Base-by-base conservation (phyloP, 805 yeast species). In the Pichia pseudocactophila region DNA sequence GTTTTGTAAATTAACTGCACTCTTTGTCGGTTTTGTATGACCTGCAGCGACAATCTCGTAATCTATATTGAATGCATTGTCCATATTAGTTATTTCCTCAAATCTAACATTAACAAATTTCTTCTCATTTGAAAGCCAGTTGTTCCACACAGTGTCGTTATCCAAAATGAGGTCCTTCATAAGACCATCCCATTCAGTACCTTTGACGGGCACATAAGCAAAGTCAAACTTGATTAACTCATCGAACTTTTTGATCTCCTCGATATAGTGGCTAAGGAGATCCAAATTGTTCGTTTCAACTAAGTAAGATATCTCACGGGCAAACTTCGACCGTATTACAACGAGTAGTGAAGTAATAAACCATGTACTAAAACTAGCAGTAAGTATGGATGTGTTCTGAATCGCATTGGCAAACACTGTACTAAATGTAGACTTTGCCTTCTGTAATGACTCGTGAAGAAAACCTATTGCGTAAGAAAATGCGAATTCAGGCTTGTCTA, bases 401-500 rank as follows among this genome's bases (percentile, higher is more conserved):
- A 16, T 5, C 6, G 19, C 16, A 33, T 32, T 32, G 4, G 35
- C 40, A 33, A 39, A 33, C 13, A 9, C 10, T 8, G 3, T 6
- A 61, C 64, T 18, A 68, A 54, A 9, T 63, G 51, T 18, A 55
- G 33, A 33, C 48, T 62, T 53, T 36, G 69, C 40, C 15, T 50
- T 15, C 30, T 59, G 45, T 40, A 59, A 36, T 48, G 64, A 22
- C 52, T 42, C 50, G 4, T 53, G 48, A 16, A 74, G 41, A 46
- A 69, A 73, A 12, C 65, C 63, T 44, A 68, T 71, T 6, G 73
- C 54, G 50, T 71, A 81, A 15, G 64, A 59, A 45, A 81, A 68
- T 3, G 78, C 72, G 81, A 86, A 82, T 54, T 82, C 89, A 1
- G 90, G 89, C 52, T 77, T 77, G 44, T 80, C 78, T 20, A 75